A percentile compares a stretch with the other conserved stretches of the same genome.
phyloP scores from a whole-genome alignment of 2,329 filamentous ascomycete species.

The Chaetoscypha palmicola region DNA sequence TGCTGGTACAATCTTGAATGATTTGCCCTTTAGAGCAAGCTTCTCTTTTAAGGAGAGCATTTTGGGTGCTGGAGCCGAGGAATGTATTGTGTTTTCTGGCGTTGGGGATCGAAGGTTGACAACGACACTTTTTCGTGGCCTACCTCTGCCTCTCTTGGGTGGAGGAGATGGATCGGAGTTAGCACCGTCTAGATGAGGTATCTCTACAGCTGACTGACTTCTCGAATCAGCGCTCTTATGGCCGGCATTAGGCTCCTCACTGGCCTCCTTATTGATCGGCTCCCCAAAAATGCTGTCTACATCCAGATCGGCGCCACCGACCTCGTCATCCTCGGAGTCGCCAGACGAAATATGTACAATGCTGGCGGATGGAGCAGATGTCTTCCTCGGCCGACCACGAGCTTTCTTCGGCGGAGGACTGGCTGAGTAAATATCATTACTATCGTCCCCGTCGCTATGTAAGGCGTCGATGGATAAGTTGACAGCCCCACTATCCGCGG shows the following conservation, averaged over 20 bases:
- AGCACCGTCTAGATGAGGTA: background rate
- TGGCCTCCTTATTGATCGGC: conserved; percentile 11
- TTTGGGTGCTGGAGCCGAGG: conserved; percentile 5
- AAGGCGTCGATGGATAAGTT: background rate
- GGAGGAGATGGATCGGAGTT: conserved; percentile 9
- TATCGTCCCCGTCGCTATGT: background rate
- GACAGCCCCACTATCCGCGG: background rate
- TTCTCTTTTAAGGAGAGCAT: conserved; percentile 27
- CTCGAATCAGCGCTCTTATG: background rate
- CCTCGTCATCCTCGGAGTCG: conserved; percentile 8
- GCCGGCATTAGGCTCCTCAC: background rate
- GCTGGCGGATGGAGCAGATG: background rate
- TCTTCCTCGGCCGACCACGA: conserved; percentile 3
- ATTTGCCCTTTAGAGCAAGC: conserved; percentile 27
- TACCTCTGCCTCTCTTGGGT: conserved; percentile 21
- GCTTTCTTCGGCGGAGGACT: conserved; percentile 2
- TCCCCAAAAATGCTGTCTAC: conserved; percentile 23
- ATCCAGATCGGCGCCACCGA: conserved; percentile 13
- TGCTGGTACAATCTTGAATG: conserved; percentile 23
- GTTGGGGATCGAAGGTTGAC: conserved; percentile 4
- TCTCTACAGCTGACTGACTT: conserved; percentile 1
- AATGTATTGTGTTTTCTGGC: background rate
- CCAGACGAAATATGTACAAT: conserved; percentile 7
- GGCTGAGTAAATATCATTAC: background rate
- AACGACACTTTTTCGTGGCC: conserved; percentile 22